Conservation (phyloP, 768 basidiomycete species). For the Kwoniella heveanensis region DNA sequence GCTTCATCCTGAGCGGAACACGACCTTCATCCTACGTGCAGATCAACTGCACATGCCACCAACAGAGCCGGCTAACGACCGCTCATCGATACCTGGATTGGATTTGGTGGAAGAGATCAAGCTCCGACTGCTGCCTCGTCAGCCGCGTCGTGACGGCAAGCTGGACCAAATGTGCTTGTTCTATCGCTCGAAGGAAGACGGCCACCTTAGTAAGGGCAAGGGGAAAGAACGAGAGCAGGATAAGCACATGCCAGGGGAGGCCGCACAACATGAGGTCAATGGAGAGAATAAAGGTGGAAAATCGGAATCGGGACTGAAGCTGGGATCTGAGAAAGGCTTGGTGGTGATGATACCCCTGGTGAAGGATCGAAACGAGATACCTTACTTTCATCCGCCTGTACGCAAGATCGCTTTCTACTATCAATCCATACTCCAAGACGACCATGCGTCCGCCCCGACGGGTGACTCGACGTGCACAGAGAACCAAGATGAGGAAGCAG, state of each 20-base stretch:
- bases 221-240: not conserved
- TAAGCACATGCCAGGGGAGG: no score
- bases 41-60: slow-evolving; percentile 66
- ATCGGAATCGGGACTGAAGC: slow-evolving; percentile 1
- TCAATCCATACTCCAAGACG: slow-evolving; percentile 11
- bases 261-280: no score
- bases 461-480: not conserved
- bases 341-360: slow-evolving; percentile 57
- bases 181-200: slow-evolving; percentile 57
- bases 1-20: slow-evolving; percentile 90
- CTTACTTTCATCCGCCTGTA: slow-evolving; percentile 89
- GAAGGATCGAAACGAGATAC: slow-evolving; percentile 61
- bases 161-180: slow-evolving; percentile 79
- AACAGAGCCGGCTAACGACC: not conserved
- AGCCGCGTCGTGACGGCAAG: slow-evolving; percentile 72
- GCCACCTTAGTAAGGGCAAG: not conserved
- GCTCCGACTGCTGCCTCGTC: slow-evolving; percentile 71
- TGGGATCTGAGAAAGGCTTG: slow-evolving; percentile 45
- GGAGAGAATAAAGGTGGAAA: no score
- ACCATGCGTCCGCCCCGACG: not conserved
- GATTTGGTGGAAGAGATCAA: slow-evolving; percentile 63
- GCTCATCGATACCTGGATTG: slow-evolving; percentile 52
- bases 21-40: slow-evolving; percentile 82
- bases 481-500: not conserved
- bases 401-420: slow-evolving; percentile 80